Conservation (phyloP, 1,139 yeast genomes). For the Saccharomyces hybrid region DNA sequence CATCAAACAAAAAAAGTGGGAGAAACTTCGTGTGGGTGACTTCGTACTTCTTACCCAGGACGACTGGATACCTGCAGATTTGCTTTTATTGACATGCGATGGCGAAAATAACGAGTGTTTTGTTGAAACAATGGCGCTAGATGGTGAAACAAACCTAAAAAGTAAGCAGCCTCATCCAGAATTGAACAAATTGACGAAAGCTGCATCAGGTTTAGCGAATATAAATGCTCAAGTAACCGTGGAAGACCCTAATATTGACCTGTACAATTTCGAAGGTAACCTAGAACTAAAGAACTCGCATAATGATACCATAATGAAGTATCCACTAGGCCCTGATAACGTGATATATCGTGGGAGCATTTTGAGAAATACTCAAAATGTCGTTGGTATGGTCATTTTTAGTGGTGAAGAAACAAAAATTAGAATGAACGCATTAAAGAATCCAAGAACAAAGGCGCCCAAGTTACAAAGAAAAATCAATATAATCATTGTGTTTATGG, state of each 20-base stretch:
- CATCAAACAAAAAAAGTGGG: constrained; percentile 47
- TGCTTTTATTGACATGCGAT: constrained; percentile 60
- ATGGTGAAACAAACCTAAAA: constrained; percentile 92
- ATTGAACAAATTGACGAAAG: constrained; percentile 42
- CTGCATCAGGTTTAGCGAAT: constrained; percentile 45
- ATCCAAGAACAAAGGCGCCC: constrained; percentile 90
- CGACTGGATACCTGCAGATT: constrained; percentile 93
- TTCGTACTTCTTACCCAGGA: constrained; percentile 63
- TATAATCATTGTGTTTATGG: constrained; percentile 81
- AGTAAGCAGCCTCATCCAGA: constrained; percentile 62
- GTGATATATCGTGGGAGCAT: constrained; percentile 84
- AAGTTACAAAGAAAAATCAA: constrained; percentile 79
- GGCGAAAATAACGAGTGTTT: constrained; percentile 66
- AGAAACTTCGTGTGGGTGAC: constrained; percentile 79
- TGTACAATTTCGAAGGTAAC: constrained; percentile 88
- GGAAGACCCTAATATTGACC: constrained; percentile 87
- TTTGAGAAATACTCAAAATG: constrained; percentile 67
- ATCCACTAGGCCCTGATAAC: constrained; percentile 72
- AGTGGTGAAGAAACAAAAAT: constrained; percentile 95
- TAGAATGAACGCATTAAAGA: constrained; percentile 86
- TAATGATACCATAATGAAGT: constrained; percentile 27
- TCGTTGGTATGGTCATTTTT: constrained; percentile 76
- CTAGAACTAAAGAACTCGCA: constrained; percentile 31
- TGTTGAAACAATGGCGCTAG: constrained; percentile 94
- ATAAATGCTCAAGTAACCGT: constrained; percentile 50